Percentiles rank a stretch among this genome's conserved stretches.
Evolutionary conservation across 148 eudicot genomes (phyloP).

Genomic region (Heliosperma pusillum): DNA sequence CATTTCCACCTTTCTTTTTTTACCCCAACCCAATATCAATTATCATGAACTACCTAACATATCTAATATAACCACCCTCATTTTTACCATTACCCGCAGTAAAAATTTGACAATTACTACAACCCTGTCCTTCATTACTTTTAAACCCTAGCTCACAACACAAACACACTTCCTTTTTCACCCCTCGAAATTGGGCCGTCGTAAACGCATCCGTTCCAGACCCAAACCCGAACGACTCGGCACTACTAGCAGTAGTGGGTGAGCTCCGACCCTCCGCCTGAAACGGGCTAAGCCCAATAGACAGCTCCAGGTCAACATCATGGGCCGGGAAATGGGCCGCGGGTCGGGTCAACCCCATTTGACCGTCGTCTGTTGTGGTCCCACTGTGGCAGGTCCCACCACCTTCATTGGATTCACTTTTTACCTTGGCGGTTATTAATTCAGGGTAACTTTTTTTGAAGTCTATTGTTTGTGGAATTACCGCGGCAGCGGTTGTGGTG

Average conservation of each 20-base stretch:
- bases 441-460: constrained; percentile 18
- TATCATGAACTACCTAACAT: constrained; percentile 12
- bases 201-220: not conserved
- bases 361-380: constrained; percentile 49
- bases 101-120: constrained; percentile 41
- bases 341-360: constrained; percentile 2
- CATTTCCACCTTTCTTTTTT: not conserved
- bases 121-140: constrained; percentile 30
- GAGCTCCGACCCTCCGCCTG: constrained; percentile 20
- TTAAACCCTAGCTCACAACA: constrained; percentile 49
- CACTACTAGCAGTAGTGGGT: constrained; percentile 23
- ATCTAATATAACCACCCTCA: constrained; percentile 29
- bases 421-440: constrained; percentile 6
- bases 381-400: constrained; percentile 43
- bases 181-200: constrained; percentile 3
- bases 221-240: constrained; percentile 13
- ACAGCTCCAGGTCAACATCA: constrained; percentile 49
- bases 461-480: constrained; percentile 21
- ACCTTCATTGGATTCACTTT: constrained; percentile 28
- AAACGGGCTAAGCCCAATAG: constrained; percentile 54
- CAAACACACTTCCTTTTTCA: constrained; percentile 25
- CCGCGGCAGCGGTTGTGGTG: constrained; percentile 7
- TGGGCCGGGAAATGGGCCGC: not conserved
- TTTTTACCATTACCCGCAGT: constrained; percentile 33
- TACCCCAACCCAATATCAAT: not conserved